Evolutionary conservation across 129 eudicot genomes (phyloP), one percentile per base, ranked within the genome.

Genomic region (Chrysanthemum seticuspe): DNA sequence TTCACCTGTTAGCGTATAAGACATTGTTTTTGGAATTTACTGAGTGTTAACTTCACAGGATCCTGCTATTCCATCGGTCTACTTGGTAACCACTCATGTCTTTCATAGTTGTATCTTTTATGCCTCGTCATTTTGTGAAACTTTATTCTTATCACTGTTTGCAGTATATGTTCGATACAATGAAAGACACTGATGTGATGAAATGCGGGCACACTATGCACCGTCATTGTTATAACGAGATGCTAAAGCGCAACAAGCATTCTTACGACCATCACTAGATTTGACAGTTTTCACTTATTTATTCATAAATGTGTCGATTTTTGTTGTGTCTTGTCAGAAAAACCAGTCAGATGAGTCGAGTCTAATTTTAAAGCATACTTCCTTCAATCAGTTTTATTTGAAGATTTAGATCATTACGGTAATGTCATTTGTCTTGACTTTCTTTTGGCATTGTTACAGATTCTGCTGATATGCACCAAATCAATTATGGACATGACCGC

Each of bases 161-260:
- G 5, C 88, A 95, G 99, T 95, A 88, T 84, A 84, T 95, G 55
- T 95, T 95, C 68, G 99, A 95, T 78, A 90, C 97, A 10, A 65
- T 95, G 80, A 88, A 90, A 82, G 97, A 88, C 68, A 88, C 94
- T 53, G 87, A 80, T 4, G 97, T 95, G 40, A 85, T 95, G 97
- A 90, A 84, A 80, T 95, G 99, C 80, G 96, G 99, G 65, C 99
- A 95, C 76, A 95, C 99, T 21, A 95, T 95, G 96, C 99, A 95
- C 54, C 80, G 77, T 58, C 97, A 88, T 52, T 95, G 99, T 67
- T 90, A 84, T 77, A 82, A 86, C 15, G 94, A 95, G 91, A 89
- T 95, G 96, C 81, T 95, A 64, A 90, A 86, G 81, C 94, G 94
- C 63, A 96, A 95, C 68, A 95, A 84, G 89, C 72, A 72, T 1